A percentile compares a stretch with the other conserved stretches of the same genome.
These are phyloP conservation scores for Yamadazyma jaroonii DNA, from an alignment of 1,139 yeast genomes.

Conservation along the genomic window DNA sequence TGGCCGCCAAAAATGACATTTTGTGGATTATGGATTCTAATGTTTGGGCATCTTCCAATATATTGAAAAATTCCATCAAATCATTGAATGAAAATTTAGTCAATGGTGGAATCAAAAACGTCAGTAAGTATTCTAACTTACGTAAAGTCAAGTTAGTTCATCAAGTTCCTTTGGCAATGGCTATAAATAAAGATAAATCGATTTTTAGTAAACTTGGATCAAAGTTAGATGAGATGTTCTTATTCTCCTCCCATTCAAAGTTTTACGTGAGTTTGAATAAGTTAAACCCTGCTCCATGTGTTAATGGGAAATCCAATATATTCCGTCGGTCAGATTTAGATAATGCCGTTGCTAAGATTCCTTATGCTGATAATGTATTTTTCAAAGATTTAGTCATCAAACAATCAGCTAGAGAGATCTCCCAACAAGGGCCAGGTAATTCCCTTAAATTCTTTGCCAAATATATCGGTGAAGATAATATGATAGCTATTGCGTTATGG, in stretches of 20 bases:
- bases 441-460: slow-evolving; percentile 66
- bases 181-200: slow-evolving; percentile 19
- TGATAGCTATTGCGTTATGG: slow-evolving; percentile 90
- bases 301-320: slow-evolving; percentile 86
- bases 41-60: slow-evolving; percentile 72
- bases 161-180: slow-evolving; percentile 70
- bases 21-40: slow-evolving; percentile 90
- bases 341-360: slow-evolving; percentile 49
- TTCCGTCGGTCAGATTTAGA: slow-evolving; percentile 72
- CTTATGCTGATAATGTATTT: slow-evolving; percentile 21
- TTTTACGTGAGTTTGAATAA: slow-evolving; percentile 78
- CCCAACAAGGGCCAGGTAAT: slow-evolving; percentile 46
- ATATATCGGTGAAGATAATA: slow-evolving; percentile 89
- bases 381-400: slow-evolving; percentile 31
- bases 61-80: slow-evolving; percentile 63
- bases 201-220: slow-evolving; percentile 51
- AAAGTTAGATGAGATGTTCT: slow-evolving; percentile 81
- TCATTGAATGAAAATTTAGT: slow-evolving; percentile 48
- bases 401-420: slow-evolving; percentile 27
- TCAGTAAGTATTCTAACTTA: background rate
- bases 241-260: slow-evolving; percentile 80
- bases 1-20: slow-evolving; percentile 64
- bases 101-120: slow-evolving; percentile 33
- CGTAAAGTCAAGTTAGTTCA: slow-evolving; percentile 69
- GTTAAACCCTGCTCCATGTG: slow-evolving; percentile 82